Evolutionary conservation across 2,329 filamentous ascomycete genomes (phyloP), one percentile per base, ranked within the genome.

Genomic region (Dactylellina parvicollis): DNA sequence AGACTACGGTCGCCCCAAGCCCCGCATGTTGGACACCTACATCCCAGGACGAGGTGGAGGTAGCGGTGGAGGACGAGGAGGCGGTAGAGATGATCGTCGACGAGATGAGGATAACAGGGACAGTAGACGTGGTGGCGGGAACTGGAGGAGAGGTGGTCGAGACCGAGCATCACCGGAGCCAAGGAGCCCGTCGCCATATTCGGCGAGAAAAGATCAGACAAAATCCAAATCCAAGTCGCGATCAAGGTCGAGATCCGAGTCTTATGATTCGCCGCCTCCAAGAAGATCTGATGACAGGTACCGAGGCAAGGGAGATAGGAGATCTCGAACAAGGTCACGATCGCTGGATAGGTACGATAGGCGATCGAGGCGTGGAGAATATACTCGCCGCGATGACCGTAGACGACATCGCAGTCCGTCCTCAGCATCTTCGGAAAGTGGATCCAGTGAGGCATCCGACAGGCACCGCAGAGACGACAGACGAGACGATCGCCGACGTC

Each of bases 11-110:
- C 79, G 79, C 34, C 81, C 80, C 72, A 76, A 72, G 22, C n/a
- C n/a, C n/a, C 62, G 71, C 42, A 60, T 77, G 65, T 66, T 76
- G 67, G 77, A 78, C 73, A 78, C 77, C 60, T 78, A 78, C 73
- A 77, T 78, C 62, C 80, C 80, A n/a, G 80, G 79, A 7, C 78
- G 80, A 55, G 78, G 76, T 62, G 71, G 80, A 55, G 78, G 76
- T 62, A 72, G 76, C 60, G 69, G 50, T n/a, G 52, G 42, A 9
- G 69, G 61, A 26, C 14, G 69, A 32, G 60, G 38, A 18, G 42
- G 40, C 10, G 70, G 62, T 36, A 20, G 70, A 34, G 61, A 62
- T 71, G 70, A 74, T 55, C 66, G 77, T 56, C 76, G 75, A 70
- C 75, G 76, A 62, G 76, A 78, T 78, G 77, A 62, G 74, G 55